These are phyloP conservation scores for Urostyla sp. DNA, from an alignment of 73 alveolate genomes.

Conservation along the genomic window DNA sequence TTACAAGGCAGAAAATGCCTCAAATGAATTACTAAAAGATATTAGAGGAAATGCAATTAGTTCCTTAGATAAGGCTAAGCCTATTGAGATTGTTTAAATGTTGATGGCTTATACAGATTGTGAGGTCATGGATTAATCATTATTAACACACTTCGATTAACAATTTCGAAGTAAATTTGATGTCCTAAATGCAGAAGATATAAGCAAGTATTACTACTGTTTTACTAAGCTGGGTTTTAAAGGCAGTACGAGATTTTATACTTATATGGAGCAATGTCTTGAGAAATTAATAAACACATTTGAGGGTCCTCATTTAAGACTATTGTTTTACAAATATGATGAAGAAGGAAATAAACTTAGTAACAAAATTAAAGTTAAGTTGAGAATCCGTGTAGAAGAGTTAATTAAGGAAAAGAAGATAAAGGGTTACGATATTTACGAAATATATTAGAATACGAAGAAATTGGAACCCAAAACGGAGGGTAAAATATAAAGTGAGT, in stretches of 20 bases:
- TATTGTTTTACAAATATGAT: conserved; percentile 44
- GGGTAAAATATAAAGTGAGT: conserved; percentile 23
- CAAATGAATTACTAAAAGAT: conserved; percentile 36
- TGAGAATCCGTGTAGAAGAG: conserved; percentile 18
- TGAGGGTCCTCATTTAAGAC: conserved; percentile 42
- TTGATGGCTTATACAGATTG: not conserved
- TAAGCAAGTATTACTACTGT: conserved; percentile 54
- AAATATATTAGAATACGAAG: conserved; percentile 25
- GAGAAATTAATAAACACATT: conserved; percentile 13
- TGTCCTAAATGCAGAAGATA: conserved; percentile 44
- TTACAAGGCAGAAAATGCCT: conserved; percentile 5
- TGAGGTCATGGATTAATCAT: not conserved
- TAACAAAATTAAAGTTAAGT: conserved; percentile 24
- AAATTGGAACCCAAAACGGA: conserved; percentile 11
- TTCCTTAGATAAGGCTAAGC: not conserved
- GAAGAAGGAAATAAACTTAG: conserved; percentile 16
- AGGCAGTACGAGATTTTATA: conserved; percentile 42
- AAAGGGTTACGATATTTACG: conserved; percentile 41
- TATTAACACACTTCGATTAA: conserved; percentile 4
- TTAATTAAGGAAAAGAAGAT: not conserved
- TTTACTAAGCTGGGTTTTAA: conserved; percentile 31
- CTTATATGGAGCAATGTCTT: conserved; percentile 14
- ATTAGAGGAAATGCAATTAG: conserved; percentile 5
- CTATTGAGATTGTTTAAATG: conserved; percentile 28
- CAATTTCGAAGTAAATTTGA: conserved; percentile 39